Base-by-base conservation (phyloP, 2,329 filamentous ascomycete genomes). In the Calonectria montana region DNA sequence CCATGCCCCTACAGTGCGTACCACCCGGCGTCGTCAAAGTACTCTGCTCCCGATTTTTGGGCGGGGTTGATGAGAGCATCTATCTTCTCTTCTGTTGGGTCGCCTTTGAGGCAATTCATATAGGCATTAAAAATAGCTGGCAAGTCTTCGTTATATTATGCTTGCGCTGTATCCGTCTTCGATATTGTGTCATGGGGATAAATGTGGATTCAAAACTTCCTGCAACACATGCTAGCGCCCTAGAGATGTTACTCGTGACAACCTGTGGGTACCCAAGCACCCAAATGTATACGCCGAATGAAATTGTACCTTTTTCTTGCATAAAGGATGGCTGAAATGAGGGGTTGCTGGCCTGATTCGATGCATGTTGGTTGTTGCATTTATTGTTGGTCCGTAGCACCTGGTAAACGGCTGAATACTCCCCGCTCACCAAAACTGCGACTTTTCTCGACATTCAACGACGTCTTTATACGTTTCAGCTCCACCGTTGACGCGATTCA, bases 91-190 rank as follows among this genome's bases (percentile, higher is more conserved):
- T 83, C 83, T n/a, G 81, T 81, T 0, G 80, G 80, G 65, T 84
- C 80, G 1, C 82, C 82, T 81, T 83, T 83, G 3, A 83, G 75
- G 53, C 82, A 84, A 69, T 83, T 84, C 82, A 84, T 84, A 53
- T 83, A 84, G 67, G 83, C 82, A 70, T 84, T 84, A 75, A 83
- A 84, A 27, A 84, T 81, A 45, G 83, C 75, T 0, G 81, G 78
- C 0, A 83, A 61, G 1, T 43, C 47, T 13, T 77, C 65, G 61
- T 81, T 79, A 66, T 84, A 82, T 1, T 37, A 57, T 84, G 81
- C 1, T 69, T 67, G 3, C 80, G 72, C 3, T 80, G 74, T 8
- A 82, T 82, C 4, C 39, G 70, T 2, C 82, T 78, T 13, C 82
- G 72, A 69, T 83, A 83, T 7, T 72, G 37, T 0, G 78, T 83